A percentile compares a stretch with the other conserved stretches of the same genome.
phyloP scores from a whole-genome alignment of 352 stramenopile species.

The Blastocystis sp. region DNA sequence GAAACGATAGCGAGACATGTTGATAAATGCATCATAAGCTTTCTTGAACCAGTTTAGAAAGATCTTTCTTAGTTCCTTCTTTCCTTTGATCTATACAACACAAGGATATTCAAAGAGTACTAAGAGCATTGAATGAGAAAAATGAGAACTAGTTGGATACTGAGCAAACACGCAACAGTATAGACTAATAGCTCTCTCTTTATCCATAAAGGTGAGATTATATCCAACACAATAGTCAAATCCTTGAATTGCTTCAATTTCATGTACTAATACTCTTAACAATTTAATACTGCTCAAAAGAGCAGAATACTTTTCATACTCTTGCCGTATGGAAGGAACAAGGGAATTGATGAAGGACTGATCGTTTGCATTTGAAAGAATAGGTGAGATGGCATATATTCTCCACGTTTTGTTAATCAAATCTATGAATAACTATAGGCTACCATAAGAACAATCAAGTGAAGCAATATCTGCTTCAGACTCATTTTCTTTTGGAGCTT shows the following conservation, averaged over 20 bases:
- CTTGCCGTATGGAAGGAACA: neutral
- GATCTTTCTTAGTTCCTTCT: neutral
- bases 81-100: slow-evolving; percentile 25
- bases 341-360: neutral
- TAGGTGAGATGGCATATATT: neutral
- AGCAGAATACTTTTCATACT: neutral
- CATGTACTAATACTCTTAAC: neutral
- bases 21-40: slow-evolving; percentile 27
- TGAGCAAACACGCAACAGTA: slow-evolving; percentile 44
- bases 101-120: neutral
- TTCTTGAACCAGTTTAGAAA: slow-evolving; percentile 40
- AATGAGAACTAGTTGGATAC: neutral
- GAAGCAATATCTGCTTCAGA: neutral
- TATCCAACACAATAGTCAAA: slow-evolving; percentile 54
- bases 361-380: neutral
- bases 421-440: neutral
- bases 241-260: neutral
- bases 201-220: neutral
- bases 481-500: neutral
- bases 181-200: neutral
- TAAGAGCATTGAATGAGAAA: neutral
- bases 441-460: neutral
- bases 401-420: slow-evolving; percentile 6
- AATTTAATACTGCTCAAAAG: neutral
- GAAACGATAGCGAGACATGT: neutral